Evolutionary conservation across 163 green algal species (phyloP).

Genomic region (Botryococcus braunii): DNA sequence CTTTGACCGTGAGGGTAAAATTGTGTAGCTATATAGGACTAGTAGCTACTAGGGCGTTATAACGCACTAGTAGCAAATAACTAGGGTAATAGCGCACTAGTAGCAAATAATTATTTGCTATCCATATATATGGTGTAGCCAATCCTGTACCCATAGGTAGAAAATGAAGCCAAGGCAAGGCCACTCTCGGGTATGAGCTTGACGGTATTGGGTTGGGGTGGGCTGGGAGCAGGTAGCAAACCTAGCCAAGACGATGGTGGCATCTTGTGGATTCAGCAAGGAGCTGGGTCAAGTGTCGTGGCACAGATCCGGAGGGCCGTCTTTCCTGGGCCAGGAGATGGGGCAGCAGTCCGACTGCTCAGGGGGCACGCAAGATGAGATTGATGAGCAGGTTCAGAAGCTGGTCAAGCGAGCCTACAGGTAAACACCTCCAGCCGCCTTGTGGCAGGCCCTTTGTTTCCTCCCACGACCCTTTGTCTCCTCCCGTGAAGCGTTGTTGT

Average conservation of each 20-base stretch:
- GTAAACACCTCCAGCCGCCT: slow-evolving; percentile 3
- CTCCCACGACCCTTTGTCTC: neutral
- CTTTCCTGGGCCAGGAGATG: slow-evolving; percentile 79
- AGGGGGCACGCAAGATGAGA: slow-evolving; percentile 75
- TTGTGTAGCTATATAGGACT: too few species aligned
- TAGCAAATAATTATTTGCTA: too few species aligned
- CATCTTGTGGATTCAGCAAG: slow-evolving; percentile 88
- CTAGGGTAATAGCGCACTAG: too few species aligned
- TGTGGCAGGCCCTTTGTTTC: neutral
- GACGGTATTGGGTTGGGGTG: too few species aligned
- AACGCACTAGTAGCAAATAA: too few species aligned
- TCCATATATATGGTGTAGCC: too few species aligned
- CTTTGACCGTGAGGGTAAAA: too few species aligned
- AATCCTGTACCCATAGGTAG: too few species aligned
- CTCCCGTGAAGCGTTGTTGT: neutral
- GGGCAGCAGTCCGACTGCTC: slow-evolving; percentile 72
- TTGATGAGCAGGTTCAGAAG: slow-evolving; percentile 87
- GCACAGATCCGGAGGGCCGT: slow-evolving; percentile 46
- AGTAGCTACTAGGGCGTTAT: too few species aligned
- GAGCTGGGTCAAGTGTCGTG: slow-evolving; percentile 90
- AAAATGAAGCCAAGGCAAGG: too few species aligned
- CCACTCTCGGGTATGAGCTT: too few species aligned
- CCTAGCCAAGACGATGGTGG: slow-evolving; percentile 91
- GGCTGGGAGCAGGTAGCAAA: slow-evolving; percentile 63
- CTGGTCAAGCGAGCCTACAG: slow-evolving; percentile 91